These are phyloP conservation scores for Anethum foeniculum DNA, from an alignment of 140 eudicot species.

Conservation along the genomic window DNA sequence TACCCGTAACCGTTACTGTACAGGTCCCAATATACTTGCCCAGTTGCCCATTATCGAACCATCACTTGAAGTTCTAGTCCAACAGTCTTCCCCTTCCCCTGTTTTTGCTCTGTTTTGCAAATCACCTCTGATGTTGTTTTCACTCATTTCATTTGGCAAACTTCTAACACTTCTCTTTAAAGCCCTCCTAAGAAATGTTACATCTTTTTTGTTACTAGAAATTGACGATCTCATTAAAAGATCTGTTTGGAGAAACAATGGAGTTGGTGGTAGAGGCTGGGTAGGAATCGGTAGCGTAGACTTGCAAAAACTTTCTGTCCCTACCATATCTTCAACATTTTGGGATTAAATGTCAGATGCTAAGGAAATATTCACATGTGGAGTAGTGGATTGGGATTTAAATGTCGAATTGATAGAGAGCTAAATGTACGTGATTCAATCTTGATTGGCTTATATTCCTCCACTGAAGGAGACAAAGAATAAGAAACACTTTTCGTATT, in stretches of 20 bases:
- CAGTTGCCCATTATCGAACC: constrained; percentile 13
- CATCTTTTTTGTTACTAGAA: constrained; percentile 13
- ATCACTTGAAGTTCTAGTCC: constrained; percentile 16
- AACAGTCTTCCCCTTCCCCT: constrained; percentile 4
- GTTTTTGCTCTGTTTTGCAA: constrained; percentile 19
- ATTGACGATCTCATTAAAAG: constrained; percentile 16
- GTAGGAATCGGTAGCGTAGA: constrained; percentile 18
- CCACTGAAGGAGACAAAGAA: constrained; percentile 5
- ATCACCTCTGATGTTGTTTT: constrained; percentile 10
- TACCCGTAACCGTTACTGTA: neutral
- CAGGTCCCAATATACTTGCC: too few species aligned
- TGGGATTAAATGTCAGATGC: constrained; percentile 33
- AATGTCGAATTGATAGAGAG: constrained; percentile 24
- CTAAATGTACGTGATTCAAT: constrained; percentile 25
- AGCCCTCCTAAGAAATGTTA: constrained; percentile 20
- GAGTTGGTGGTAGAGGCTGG: constrained; percentile 33
- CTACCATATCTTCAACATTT: constrained; percentile 24
- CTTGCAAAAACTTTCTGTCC: constrained; percentile 24
- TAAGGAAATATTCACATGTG: neutral
- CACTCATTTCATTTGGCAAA: constrained; percentile 18
- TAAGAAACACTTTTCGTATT: constrained; percentile 18
- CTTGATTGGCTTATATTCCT: constrained; percentile 16
- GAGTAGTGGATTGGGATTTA: constrained; percentile 17
- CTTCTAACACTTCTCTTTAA: constrained; percentile 11
- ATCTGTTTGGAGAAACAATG: constrained; percentile 19